Conservation (phyloP, 805 yeast genomes). For the Komagataella ulmi region DNA sequence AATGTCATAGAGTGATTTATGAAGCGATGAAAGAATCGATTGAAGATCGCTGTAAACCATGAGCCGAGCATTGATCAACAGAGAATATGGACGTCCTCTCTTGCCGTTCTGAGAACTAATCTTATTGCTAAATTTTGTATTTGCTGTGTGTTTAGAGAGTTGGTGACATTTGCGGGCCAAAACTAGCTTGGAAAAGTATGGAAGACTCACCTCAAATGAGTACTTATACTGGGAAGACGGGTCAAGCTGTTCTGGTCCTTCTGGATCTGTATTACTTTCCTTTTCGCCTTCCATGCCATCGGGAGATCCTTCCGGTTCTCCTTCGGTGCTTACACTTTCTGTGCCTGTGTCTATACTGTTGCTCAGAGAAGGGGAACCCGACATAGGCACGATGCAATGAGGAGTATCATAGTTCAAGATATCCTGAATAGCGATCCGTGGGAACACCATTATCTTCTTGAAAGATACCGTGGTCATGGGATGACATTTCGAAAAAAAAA, state of each 20-base stretch:
- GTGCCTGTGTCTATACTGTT: not conserved
- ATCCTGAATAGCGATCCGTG: not conserved
- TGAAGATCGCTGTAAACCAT: not conserved
- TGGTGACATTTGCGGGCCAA: not conserved
- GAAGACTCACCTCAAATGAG: not conserved
- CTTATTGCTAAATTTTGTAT: not conserved
- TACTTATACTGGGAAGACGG: not conserved
- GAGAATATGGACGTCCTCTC: not conserved
- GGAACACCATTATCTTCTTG: not conserved
- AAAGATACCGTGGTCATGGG: not conserved
- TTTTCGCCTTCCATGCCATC: not conserved
- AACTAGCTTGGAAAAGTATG: not conserved
- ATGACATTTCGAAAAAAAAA: not conserved
- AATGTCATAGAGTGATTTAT: not conserved
- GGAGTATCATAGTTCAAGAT: not conserved
- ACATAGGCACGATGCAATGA: not conserved
- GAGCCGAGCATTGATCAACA: not conserved
- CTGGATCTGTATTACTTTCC: not conserved
- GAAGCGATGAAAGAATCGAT: not conserved
- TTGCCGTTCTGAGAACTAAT: not conserved
- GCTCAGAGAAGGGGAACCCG: not conserved
- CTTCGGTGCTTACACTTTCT: not conserved
- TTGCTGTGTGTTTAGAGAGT: not conserved
- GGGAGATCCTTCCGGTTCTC: not conserved
- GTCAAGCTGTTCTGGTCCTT: not conserved